Conservation (phyloP, 2,329 filamentous ascomycete species). For the Penicillium fuscoglaucum region DNA sequence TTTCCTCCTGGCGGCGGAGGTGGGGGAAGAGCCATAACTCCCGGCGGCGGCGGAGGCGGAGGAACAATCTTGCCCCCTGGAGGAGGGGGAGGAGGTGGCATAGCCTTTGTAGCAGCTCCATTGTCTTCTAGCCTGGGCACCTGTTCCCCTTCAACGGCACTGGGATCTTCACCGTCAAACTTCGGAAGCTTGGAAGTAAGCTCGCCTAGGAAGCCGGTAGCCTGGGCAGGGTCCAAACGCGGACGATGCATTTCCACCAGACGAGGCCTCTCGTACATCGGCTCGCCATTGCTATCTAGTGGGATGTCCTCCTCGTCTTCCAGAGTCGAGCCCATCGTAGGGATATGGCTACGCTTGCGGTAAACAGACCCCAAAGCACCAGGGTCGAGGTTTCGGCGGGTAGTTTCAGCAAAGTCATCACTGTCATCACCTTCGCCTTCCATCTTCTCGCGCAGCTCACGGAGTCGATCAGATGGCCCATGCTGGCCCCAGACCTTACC, state of each 20-base stretch:
- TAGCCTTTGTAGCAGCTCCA: constrained; percentile 9
- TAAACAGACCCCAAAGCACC: constrained; percentile 73
- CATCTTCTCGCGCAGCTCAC: constrained; percentile 93
- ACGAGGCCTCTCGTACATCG: constrained; percentile 75
- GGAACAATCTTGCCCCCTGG: constrained; percentile 20
- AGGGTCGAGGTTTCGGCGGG: constrained; percentile 65
- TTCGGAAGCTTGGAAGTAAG: constrained; percentile 75
- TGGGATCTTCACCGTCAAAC: constrained; percentile 56
- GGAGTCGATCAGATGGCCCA: constrained; percentile 85
- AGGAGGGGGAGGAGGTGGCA: constrained; percentile 19
- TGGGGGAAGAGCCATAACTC: constrained; percentile 37
- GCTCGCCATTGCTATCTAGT: constrained; percentile 57
- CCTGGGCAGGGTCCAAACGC: constrained; percentile 60
- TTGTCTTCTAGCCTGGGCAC: constrained; percentile 13
- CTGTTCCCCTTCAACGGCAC: constrained; percentile 12
- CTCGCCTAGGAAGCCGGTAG: constrained; percentile 67
- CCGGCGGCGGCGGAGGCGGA: constrained; percentile 23
- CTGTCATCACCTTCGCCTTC: constrained; percentile 62
- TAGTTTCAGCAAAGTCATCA: constrained; percentile 54
- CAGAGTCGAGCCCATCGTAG: constrained; percentile 39
- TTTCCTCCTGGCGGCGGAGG: constrained; percentile 17
- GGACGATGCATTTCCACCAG: constrained; percentile 74
- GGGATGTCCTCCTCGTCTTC: constrained; percentile 44
- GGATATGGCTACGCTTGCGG: constrained; percentile 52
- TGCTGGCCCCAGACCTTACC: constrained; percentile 86